Percentiles rank a stretch among this genome's conserved stretches.
Evolutionary conservation across 2,329 filamentous ascomycete species (phyloP).

Genomic region (Penicillium sp.): DNA sequence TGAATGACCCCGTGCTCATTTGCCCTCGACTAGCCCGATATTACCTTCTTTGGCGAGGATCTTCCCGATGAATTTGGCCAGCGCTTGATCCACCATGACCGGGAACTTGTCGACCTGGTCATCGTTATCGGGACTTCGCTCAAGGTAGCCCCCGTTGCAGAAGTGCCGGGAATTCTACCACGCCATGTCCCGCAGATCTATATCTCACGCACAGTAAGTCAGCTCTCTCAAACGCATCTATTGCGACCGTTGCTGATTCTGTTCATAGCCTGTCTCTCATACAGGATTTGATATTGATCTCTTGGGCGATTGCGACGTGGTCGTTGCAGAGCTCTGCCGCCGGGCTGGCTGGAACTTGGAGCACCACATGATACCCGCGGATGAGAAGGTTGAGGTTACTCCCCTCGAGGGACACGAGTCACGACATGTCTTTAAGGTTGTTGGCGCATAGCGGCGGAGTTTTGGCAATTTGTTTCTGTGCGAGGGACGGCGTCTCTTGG

Average conservation of each 20-base stretch:
- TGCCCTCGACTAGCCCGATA: constrained; percentile 67
- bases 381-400: constrained; percentile 63
- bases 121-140: constrained; percentile 95
- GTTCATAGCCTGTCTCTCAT: constrained; percentile 70
- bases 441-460: constrained; percentile 46
- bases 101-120: constrained; percentile 79
- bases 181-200: constrained; percentile 86
- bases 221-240: neutral
- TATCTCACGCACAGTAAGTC: constrained; percentile 72
- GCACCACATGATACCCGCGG: constrained; percentile 80
- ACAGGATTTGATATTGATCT: constrained; percentile 96
- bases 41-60: constrained; percentile 94
- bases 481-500: constrained; percentile 36
- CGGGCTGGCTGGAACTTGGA: constrained; percentile 77
- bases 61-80: constrained; percentile 82
- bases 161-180: constrained; percentile 81
- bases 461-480: constrained; percentile 29
- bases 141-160: constrained; percentile 92
- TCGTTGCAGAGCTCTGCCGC: constrained; percentile 83
- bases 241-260: constrained; percentile 14
- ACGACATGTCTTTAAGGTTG: constrained; percentile 48
- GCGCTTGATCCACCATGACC: constrained; percentile 80
- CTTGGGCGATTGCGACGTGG: constrained; percentile 90
- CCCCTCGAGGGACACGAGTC: constrained; percentile 53
- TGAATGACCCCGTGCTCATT: constrained; percentile 13